A percentile compares a stretch with the other conserved stretches of the same genome.
phyloP scores from a whole-genome alignment of 306 rosid genomes.

The Alnus glutinosa region DNA sequence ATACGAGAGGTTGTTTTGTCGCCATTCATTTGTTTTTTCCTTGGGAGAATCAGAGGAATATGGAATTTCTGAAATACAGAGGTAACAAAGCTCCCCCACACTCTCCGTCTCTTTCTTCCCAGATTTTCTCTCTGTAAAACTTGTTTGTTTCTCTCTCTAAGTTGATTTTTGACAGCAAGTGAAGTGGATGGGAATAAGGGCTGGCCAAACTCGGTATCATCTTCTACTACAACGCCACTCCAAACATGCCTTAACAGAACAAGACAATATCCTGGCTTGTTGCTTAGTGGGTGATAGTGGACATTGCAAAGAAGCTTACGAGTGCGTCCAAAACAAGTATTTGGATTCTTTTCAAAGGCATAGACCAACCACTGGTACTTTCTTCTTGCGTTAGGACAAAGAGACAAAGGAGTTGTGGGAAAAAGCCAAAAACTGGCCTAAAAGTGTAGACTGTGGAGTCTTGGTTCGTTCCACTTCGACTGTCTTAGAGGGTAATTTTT shows the following conservation, averaged over 20 bases:
- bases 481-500: background rate
- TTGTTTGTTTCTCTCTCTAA: conserved; percentile 27
- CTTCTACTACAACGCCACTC: conserved; percentile 28
- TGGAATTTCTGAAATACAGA: conserved; percentile 39
- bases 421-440: conserved; percentile 20
- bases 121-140: conserved; percentile 19
- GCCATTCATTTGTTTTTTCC: conserved; percentile 35
- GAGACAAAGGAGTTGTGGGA: conserved; percentile 6
- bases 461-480: background rate
- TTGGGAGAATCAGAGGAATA: conserved; percentile 36
- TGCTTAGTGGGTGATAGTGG: conserved; percentile 40
- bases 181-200: conserved; percentile 53
- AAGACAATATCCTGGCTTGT: conserved; percentile 42
- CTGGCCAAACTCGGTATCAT: conserved; percentile 38
- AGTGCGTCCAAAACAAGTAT: conserved; percentile 36
- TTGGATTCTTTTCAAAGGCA: conserved; percentile 33
- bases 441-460: background rate
- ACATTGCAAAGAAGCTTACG: conserved; percentile 29
- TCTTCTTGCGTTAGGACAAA: conserved; percentile 26
- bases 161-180: conserved; percentile 29
- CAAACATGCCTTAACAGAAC: conserved; percentile 46
- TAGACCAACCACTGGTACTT: conserved; percentile 32
- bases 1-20: conserved; percentile 41
- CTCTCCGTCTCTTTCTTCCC: background rate
- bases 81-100: conserved; percentile 15